Percentiles rank a stretch among this genome's conserved stretches.
These are phyloP conservation scores for Sporothrix schenckii DNA, from an alignment of 2,329 filamentous ascomycete genomes.

Conservation along the genomic window DNA sequence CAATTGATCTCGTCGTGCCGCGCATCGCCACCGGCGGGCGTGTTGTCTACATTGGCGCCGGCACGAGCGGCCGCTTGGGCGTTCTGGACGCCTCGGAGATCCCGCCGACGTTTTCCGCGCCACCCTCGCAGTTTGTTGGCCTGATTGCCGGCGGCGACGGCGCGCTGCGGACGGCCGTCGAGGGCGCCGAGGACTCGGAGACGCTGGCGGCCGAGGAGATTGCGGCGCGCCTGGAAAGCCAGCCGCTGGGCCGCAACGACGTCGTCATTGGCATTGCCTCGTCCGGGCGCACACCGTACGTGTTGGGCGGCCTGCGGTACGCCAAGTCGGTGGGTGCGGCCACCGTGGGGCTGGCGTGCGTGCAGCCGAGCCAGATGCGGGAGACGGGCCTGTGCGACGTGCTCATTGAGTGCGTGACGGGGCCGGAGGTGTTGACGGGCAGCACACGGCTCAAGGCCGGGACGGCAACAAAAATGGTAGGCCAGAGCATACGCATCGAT, in stretches of 20 bases:
- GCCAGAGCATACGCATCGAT: not conserved
- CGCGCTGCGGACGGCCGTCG: slow-evolving; percentile 47
- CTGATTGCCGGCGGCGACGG: slow-evolving; percentile 49
- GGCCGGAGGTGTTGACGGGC: slow-evolving; percentile 50
- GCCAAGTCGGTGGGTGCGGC: slow-evolving; percentile 44
- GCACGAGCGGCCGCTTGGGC: slow-evolving; percentile 46
- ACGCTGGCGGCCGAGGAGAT: slow-evolving; percentile 42
- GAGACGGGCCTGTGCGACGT: slow-evolving; percentile 35
- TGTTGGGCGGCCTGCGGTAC: slow-evolving; percentile 45
- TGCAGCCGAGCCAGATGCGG: slow-evolving; percentile 41
- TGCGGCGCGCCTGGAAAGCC: slow-evolving; percentile 24
- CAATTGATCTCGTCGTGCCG: slow-evolving; percentile 42
- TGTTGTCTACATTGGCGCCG: slow-evolving; percentile 48
- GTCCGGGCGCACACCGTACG: slow-evolving; percentile 50
- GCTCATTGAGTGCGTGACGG: slow-evolving; percentile 47
- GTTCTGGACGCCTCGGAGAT: slow-evolving; percentile 48
- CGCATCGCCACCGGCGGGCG: slow-evolving; percentile 44
- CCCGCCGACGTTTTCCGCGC: slow-evolving; percentile 48
- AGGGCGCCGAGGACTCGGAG: slow-evolving; percentile 48
- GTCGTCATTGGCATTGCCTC: slow-evolving; percentile 49
- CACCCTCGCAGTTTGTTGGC: slow-evolving; percentile 46
- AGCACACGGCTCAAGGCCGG: slow-evolving; percentile 52
- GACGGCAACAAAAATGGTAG: slow-evolving; percentile 48
- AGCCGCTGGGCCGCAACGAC: slow-evolving; percentile 40
- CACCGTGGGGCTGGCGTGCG: slow-evolving; percentile 47